Evolutionary conservation across 2,329 filamentous ascomycete species (phyloP), one percentile per base, ranked within the genome.

Genomic region (Cercospora janseana): DNA sequence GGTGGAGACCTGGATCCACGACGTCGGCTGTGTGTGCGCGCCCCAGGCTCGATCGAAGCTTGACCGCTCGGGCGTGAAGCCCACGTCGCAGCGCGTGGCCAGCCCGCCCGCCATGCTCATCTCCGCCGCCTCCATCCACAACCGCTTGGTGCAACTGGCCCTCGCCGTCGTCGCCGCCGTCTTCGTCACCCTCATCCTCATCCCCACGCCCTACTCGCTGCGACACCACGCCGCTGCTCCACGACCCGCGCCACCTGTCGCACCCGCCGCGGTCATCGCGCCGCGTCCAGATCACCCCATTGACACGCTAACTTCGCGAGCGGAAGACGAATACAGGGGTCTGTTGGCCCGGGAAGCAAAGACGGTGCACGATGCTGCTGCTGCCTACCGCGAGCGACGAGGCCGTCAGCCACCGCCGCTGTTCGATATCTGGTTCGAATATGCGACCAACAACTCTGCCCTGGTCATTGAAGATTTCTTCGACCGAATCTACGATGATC

Each of bases 391-490:
- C 7, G 37, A 60, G 13, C 65, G 71, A 13, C 62, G 74, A 49
- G 75, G 75, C 1, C 66, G 76, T 26, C 73, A 77, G 54, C 76
- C 76, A 10, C 76, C 76, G 6, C 76, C 76, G 1, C 66, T 68
- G 2, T 79, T 79, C 56, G 73, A 75, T 37, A 52, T 61, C 28
- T 79, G 76, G 76, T 73, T 69, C 54, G 52, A 67, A 4, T 77
- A 69, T 57, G 75, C 76, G 6, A 60, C 66, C 24, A 63, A 66
- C 8, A 61, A 72, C 37, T 62, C 71, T 43, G 69, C 72, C 1
- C 28, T 77, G 23, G 65, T 78, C 1, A 63, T 78, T 4, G 76
- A 78, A 57, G 71, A 75, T 5, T 73, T 76, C 54, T 78, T 76
- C 56, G 75, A 78, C 51, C 74, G 73, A 51, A 75, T 79, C 7